Base-by-base conservation (phyloP, 2,329 filamentous ascomycete species). In the Eurotiales sp. region DNA sequence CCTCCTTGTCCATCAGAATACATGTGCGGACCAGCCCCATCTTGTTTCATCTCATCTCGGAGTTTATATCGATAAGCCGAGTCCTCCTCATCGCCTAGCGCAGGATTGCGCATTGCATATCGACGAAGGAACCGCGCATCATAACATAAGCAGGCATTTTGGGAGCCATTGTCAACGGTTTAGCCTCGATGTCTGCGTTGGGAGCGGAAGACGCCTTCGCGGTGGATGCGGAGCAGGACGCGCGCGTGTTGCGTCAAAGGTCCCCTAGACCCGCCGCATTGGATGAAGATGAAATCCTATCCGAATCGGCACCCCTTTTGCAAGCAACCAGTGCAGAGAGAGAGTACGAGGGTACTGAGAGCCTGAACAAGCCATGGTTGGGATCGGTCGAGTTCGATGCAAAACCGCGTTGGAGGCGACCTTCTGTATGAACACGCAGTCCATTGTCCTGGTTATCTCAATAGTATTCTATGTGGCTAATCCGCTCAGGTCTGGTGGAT, bases 401-500 rank as follows among this genome's bases (percentile, higher is more conserved):
- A 3, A 63, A 72, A 55, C 70, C 73, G 46, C 75, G 70, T 73
- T 79, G 75, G 72, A 77, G 75, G 59, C 70, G 60, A 54, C 74
- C 78, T 43, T 79, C 73, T 55, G 78, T 79, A 68, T 39, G 48
- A 23, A 29, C 8, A 30, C 37, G 32, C 17, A 12, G 22, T 15
- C 21, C 6, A 22, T 34, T 21, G 19, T 32, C 8, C 41, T 17
- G 21, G 44, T 30, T 44, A 37, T 34, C 17, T 11, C 8, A 15
- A 25, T 4, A 32, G n/a, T 22, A 36, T 23, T 46, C 27, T 22
- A 50, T n/a, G n/a, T n/a, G n/a, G 42, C 39, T 21, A 5, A 27
- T 27, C 5, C 47, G 55, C 45, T 54, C 51, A 88, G 88, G 82
- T 95, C 47, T 88, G 79, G 69, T 97, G 90, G 88, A 77, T 97